A percentile compares a stretch with the other conserved stretches of the same genome.
These are phyloP conservation scores for Petrea volubilis DNA, from an alignment of 257 asterid species.

Conservation along the genomic window DNA sequence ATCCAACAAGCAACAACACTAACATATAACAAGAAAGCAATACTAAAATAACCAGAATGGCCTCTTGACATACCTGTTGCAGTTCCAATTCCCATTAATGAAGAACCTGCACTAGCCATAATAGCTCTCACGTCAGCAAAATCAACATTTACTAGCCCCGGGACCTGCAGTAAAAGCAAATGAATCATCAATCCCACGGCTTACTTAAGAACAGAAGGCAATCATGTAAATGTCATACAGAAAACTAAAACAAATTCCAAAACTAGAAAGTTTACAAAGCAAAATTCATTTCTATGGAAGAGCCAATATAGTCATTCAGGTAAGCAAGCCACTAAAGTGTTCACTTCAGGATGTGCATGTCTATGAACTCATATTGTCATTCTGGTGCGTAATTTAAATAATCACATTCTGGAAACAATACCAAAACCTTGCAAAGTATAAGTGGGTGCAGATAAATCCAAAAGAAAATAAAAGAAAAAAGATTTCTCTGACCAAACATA, in stretches of 20 bases:
- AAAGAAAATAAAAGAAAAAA: not conserved
- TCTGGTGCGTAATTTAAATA: slow-evolving; percentile 5
- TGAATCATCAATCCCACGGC: not conserved
- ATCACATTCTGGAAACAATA: not conserved
- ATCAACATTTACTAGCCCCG: slow-evolving; percentile 97
- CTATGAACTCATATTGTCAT: slow-evolving; percentile 1
- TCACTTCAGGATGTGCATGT: slow-evolving; percentile 18
- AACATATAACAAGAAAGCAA: not conserved
- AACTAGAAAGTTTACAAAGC: not conserved
- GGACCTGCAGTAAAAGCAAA: slow-evolving; percentile 68
- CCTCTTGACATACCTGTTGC: slow-evolving; percentile 72
- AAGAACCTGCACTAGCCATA: slow-evolving; percentile 98
- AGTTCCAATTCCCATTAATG: slow-evolving; percentile 98
- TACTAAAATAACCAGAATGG: slow-evolving; percentile 11
- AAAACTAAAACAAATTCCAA: not conserved
- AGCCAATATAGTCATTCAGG: not conserved
- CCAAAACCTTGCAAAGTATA: not conserved
- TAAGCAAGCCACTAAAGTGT: not conserved
- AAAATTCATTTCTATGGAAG: slow-evolving; percentile 3
- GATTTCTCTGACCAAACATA: not conserved
- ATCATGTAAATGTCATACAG: not conserved
- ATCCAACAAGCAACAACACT: slow-evolving; percentile 1
- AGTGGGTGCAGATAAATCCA: not conserved
- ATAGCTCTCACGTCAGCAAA: slow-evolving; percentile 98
- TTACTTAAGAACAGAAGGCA: slow-evolving; percentile 14